phyloP scores from a whole-genome alignment of 2,329 filamentous ascomycete species.

The Hawksworthiomyces lignivorus region DNA sequence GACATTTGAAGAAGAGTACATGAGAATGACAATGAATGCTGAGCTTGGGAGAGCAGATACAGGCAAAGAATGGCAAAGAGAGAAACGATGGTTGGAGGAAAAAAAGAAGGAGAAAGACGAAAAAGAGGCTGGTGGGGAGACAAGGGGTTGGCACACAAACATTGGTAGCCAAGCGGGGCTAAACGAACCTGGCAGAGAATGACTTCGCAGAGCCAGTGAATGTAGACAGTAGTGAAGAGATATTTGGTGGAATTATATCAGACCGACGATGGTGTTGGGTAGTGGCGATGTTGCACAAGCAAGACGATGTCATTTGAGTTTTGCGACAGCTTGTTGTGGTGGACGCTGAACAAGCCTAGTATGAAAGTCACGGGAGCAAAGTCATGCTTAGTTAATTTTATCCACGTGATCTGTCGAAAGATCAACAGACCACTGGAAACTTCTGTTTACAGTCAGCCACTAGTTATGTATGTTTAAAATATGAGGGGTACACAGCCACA shows the following conservation, averaged over 20 bases:
- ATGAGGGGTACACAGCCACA: no score
- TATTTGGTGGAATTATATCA: slow-evolving; percentile 23
- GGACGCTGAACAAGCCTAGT: slow-evolving; percentile 9
- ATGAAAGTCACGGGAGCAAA: slow-evolving; percentile 6
- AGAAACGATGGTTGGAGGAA: neutral
- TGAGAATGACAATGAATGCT: no score
- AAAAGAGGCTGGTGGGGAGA: no score
- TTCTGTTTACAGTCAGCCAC: no score
- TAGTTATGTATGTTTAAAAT: no score
- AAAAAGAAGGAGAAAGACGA: neutral
- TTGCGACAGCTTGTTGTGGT: slow-evolving; percentile 20
- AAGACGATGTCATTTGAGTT: slow-evolving; percentile 13
- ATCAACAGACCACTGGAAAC: no score
- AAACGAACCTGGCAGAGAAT: slow-evolving; percentile 9
- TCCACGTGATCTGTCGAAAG: no score
- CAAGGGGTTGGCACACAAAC: no score
- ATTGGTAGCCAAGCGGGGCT: neutral
- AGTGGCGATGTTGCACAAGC: slow-evolving; percentile 13
- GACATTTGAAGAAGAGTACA: no score
- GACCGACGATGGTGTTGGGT: no score
- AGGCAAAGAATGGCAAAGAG: neutral
- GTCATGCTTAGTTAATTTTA: no score
- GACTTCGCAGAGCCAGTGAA: slow-evolving; percentile 16
- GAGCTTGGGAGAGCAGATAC: neutral
- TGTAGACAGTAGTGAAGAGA: slow-evolving; percentile 20